Conservation (phyloP, 1,139 yeast genomes). For the Scheffersomyces illinoinensis region DNA sequence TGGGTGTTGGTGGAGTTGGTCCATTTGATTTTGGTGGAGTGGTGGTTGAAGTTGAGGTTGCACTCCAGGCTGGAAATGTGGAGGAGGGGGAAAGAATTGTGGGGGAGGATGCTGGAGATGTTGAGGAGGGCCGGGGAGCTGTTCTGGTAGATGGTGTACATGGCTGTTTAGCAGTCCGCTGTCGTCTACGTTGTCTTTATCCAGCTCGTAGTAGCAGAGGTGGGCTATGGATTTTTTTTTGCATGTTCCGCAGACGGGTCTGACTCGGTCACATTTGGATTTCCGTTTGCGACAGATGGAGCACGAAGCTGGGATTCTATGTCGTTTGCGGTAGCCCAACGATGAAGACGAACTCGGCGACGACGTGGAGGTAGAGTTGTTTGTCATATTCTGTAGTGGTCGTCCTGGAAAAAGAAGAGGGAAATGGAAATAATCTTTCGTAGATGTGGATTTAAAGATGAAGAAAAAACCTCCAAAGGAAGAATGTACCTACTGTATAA, state of each 20-base stretch:
- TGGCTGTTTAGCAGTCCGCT: conserved; percentile 2
- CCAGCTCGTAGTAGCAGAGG: conserved; percentile 58
- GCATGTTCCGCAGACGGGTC: conserved; percentile 75
- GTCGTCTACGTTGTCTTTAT: conserved; percentile 18
- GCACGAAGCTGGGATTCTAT: conserved; percentile 47
- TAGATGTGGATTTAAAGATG: neutral
- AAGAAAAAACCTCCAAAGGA: neutral
- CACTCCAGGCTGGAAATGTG: neutral
- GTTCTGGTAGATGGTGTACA: conserved; percentile 9
- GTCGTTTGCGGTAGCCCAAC: conserved; percentile 32
- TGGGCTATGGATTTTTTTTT: conserved; percentile 73
- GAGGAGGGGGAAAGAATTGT: neutral
- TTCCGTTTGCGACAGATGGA: conserved; percentile 49
- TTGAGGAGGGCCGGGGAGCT: conserved; percentile 7
- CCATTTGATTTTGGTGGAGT: conserved; percentile 1
- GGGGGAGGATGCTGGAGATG: conserved; percentile 3
- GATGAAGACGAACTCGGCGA: neutral
- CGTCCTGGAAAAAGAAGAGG: neutral
- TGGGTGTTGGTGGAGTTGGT: neutral
- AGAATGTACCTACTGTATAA: neutral
- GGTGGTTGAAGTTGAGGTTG: conserved; percentile 2
- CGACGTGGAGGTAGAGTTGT: neutral
- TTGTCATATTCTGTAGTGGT: neutral
- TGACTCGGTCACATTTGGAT: conserved; percentile 58
- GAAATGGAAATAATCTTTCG: neutral